A percentile compares a stretch with the other conserved stretches of the same genome.
Evolutionary conservation across 2,329 filamentous ascomycete species (phyloP).

Genomic region (Paraphoma sp.): DNA sequence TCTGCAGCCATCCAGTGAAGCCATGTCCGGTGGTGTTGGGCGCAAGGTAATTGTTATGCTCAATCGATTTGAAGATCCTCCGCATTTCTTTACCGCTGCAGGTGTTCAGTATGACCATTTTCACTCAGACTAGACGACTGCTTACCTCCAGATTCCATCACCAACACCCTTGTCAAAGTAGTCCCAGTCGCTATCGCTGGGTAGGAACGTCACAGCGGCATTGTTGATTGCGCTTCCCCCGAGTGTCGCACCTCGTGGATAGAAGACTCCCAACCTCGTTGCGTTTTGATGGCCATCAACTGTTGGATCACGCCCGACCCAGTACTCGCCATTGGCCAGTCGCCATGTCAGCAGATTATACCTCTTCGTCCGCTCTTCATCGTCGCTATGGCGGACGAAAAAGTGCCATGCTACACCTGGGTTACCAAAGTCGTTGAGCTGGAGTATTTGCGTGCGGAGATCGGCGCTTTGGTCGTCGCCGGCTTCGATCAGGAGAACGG

Average conservation of each 20-base stretch:
- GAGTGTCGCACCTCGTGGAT: conserved; percentile 24
- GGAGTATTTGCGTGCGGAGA: conserved; percentile 58
- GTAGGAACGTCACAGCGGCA: conserved; percentile 20
- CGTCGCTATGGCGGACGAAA: conserved; percentile 64
- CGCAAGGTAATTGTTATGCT: conserved; percentile 25
- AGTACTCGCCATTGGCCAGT: conserved; percentile 20
- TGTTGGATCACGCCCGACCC: conserved; percentile 21
- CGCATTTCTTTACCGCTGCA: conserved; percentile 21
- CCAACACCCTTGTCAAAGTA: conserved; percentile 21
- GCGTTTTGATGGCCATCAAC: conserved; percentile 45
- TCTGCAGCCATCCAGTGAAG: conserved; percentile 26
- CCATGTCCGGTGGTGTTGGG: conserved; percentile 23
- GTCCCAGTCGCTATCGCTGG: conserved; percentile 28
- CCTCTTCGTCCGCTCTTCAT: conserved; percentile 57
- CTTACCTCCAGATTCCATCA: conserved; percentile 23
- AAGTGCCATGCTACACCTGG: conserved; percentile 62
- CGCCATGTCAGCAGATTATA: conserved; percentile 46
- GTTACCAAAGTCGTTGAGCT: conserved; percentile 47
- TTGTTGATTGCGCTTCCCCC: conserved; percentile 25
- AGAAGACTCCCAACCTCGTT: conserved; percentile 22
- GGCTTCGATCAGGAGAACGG: conserved; percentile 64
- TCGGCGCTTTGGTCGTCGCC: conserved; percentile 57
- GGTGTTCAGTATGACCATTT: not conserved
- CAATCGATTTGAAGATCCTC: conserved; percentile 21
- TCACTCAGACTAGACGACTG: not conserved